Conservation (phyloP, 495 filamentous ascomycete genomes). For the Pseudomonodictys pantanalensis region DNA sequence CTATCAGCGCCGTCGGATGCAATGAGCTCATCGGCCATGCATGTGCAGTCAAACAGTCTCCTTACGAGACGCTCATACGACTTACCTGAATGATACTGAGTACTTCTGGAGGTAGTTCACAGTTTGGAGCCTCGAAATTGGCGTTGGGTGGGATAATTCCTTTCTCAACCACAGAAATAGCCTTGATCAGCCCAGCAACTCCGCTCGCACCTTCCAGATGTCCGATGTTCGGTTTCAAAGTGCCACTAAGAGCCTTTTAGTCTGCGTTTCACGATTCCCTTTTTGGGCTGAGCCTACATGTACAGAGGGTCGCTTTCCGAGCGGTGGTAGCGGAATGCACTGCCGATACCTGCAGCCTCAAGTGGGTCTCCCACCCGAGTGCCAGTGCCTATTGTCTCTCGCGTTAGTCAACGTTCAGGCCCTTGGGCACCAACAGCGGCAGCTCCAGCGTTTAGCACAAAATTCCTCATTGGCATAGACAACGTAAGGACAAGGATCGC, state of each 20-base stretch:
- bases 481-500: too few relatives aligned
- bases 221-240: slow-evolving; percentile 40
- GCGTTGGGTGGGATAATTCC: slow-evolving; percentile 27
- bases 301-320: slow-evolving; percentile 44
- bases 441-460: too few relatives aligned
- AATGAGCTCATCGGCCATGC: too few relatives aligned
- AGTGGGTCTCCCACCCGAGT: slow-evolving; percentile 39
- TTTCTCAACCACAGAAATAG: slow-evolving; percentile 29
- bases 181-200: slow-evolving; percentile 37
- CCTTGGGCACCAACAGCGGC: too few relatives aligned
- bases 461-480: too few relatives aligned
- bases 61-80: neutral
- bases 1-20: too few relatives aligned
- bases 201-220: slow-evolving; percentile 39
- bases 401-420: too few relatives aligned
- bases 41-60: too few relatives aligned
- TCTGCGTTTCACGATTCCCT: neutral
- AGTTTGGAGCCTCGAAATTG: slow-evolving; percentile 10
- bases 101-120: neutral
- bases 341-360: slow-evolving; percentile 35
- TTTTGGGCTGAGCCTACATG: neutral
- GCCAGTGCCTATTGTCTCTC: neutral
- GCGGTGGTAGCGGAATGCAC: slow-evolving; percentile 35
- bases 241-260: slow-evolving; percentile 1
- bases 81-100: neutral